Evolutionary conservation across 306 rosid genomes (phyloP).

Genomic region (Alnus glutinosa): DNA sequence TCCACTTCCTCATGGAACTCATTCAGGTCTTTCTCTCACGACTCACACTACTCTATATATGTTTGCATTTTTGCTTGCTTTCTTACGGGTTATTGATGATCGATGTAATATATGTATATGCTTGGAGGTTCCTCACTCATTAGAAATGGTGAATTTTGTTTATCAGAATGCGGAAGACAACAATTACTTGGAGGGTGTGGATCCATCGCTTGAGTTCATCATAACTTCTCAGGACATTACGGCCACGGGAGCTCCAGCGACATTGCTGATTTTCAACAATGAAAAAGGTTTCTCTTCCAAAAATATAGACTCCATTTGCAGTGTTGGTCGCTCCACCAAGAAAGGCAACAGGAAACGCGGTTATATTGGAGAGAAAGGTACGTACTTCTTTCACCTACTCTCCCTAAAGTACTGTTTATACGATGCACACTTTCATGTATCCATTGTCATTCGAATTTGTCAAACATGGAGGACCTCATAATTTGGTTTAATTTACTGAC

Average conservation of each 20-base stretch:
- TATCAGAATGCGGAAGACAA: conserved; percentile 84
- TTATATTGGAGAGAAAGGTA: conserved; percentile 91
- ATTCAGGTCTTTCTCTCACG: conserved; percentile 52
- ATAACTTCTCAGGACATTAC: conserved; percentile 68
- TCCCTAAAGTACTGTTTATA: no score
- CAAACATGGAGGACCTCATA: no score
- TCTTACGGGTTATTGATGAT: no score
- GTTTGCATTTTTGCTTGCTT: no score
- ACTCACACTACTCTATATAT: no score
- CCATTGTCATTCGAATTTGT: no score
- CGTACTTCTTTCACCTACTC: neutral
- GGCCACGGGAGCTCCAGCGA: conserved; percentile 62
- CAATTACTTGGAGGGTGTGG: conserved; percentile 36
- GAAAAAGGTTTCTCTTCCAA: conserved; percentile 62
- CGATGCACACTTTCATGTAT: no score
- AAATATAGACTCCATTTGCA: conserved; percentile 75
- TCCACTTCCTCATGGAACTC: conserved; percentile 82
- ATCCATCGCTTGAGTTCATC: conserved; percentile 52
- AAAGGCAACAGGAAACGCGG: conserved; percentile 63
- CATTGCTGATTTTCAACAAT: conserved; percentile 68
- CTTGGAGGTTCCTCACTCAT: no score
- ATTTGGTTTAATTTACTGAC: no score
- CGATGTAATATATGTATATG: no score
- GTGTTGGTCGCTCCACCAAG: conserved; percentile 83
- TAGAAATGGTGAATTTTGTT: neutral